Evolutionary conservation across 2,329 filamentous ascomycete species (phyloP), one percentile per base, ranked within the genome.

Genomic region (Mycosphaerelloides madeirae): DNA sequence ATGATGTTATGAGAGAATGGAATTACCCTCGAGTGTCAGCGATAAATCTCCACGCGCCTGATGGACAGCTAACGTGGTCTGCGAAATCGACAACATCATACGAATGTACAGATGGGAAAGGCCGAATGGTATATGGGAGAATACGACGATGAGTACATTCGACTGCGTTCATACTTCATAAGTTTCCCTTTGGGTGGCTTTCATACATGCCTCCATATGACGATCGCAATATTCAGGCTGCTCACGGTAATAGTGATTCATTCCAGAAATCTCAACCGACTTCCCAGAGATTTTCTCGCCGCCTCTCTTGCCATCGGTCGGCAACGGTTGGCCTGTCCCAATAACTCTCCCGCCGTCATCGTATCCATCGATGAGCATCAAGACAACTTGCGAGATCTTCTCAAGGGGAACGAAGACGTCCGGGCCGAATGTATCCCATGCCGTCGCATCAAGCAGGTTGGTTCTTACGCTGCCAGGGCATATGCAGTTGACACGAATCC

Each of bases 401-500:
- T 60, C 53, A 13, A 68, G 55, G 1, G 64, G 64, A 6, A 65
- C 65, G 41, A 65, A 65, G 9, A 53, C 58, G 38, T 62, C 48
- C 15, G 57, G 42, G 18, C 58, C 58, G 25, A 68, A 69, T 6
- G 47, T 54, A 22, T 56, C 53, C 63, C 66, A 68, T 16, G 60
- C 64, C 3, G 59, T 54, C 16, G 48, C 32, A 9, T 53, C 58
- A 32, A 70, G 40, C 4, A 71, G 48, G 12, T 63, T 61, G 3
- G 68, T 69, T 37, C 53, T 53, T 6, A 69, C 65, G 0, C 61
- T 63, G 1, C 62, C 66, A 2, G 65, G 65, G n/a, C 62, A 67
- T 1, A 67, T 66, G 19, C 67, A 70, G 62, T 81, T 81, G 40
- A 81, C 57, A 14, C 78, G 73, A 33, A 81, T 71, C 2, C 74